Evolutionary conservation across 1,284 basidiomycete genomes (phyloP).

Genomic region (Sporisorium graminicola): DNA sequence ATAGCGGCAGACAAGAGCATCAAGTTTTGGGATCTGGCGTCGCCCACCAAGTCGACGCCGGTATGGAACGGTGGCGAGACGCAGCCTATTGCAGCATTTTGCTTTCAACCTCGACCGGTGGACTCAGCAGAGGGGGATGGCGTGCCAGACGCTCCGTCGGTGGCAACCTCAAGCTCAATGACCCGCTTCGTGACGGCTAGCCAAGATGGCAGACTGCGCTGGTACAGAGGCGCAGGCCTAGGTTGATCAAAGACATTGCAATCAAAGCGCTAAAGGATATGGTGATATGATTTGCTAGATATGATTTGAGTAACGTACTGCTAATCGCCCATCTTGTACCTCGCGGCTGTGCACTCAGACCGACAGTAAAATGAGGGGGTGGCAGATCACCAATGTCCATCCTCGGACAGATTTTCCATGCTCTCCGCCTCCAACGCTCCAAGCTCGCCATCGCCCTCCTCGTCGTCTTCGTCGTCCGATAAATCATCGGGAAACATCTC

Average conservation of each 20-base stretch:
- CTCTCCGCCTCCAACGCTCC: not conserved
- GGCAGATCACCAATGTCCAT: constrained; percentile 23
- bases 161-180: constrained; percentile 8
- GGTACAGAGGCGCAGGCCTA: constrained; percentile 48
- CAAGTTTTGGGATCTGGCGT: constrained; percentile 49
- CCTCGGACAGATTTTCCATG: constrained; percentile 18
- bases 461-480: constrained; percentile 26
- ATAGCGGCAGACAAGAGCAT: constrained; percentile 38
- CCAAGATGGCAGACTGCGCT: constrained; percentile 37
- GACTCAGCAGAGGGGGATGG: not conserved
- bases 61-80: constrained; percentile 43
- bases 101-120: constrained; percentile 20
- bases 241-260: constrained; percentile 6
- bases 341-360: too few species aligned
- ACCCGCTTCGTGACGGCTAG: constrained; percentile 46
- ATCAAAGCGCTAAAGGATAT: not conserved
- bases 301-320: too few species aligned
- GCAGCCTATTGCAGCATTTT: constrained; percentile 14
- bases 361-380: not conserved
- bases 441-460: not conserved
- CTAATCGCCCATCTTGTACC: too few species aligned
- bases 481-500: constrained; percentile 45
- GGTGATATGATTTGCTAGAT: not conserved
- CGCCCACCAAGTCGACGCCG: constrained; percentile 25
- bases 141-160: not conserved